Conservation (phyloP, 2,329 filamentous ascomycete genomes). For the Ceratocystis albifundus region DNA sequence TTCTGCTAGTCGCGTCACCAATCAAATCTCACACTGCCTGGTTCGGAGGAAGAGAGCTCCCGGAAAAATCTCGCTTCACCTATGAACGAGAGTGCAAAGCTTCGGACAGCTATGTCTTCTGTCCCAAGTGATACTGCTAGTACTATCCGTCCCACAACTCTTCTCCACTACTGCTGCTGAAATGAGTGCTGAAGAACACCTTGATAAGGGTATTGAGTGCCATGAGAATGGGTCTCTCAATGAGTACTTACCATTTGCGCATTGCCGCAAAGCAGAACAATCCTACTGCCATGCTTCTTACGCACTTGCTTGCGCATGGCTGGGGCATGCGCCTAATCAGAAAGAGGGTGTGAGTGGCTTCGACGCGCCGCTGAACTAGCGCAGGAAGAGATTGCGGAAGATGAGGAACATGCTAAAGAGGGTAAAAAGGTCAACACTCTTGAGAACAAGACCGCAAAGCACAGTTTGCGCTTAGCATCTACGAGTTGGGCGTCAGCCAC, state of each 20-base stretch:
- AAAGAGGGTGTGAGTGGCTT: conserved; percentile 79
- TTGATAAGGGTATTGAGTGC: conserved; percentile 77
- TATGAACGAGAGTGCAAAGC: conserved; percentile 32
- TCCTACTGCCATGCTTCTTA: conserved; percentile 95
- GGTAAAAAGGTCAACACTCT: conserved; percentile 52
- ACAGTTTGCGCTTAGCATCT: conserved; percentile 89
- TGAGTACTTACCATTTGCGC: conserved; percentile 92
- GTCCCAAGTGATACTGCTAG: conserved; percentile 41
- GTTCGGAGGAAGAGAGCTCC: conserved; percentile 40
- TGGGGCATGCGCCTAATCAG: conserved; percentile 97
- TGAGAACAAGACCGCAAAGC: conserved; percentile 77
- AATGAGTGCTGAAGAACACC: conserved; percentile 74
- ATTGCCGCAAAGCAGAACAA: conserved; percentile 76
- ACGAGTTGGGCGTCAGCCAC: conserved; percentile 90
- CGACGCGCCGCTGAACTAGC: conserved; percentile 80
- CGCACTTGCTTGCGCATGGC: conserved; percentile 90
- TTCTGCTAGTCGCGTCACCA: conserved; percentile 36
- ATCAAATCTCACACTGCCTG: conserved; percentile 38
- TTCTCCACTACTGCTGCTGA: conserved; percentile 48
- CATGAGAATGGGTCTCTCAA: conserved; percentile 80
- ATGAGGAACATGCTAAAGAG: conserved; percentile 55
- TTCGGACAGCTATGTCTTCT: conserved; percentile 38
- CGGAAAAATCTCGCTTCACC: conserved; percentile 36
- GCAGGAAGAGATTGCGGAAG: conserved; percentile 69
- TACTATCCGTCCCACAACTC: conserved; percentile 37